Percentiles rank a stretch among this genome's conserved stretches.
phyloP scores from a whole-genome alignment of 169 alveolate genomes.

The Cardiosporidium cionae region DNA sequence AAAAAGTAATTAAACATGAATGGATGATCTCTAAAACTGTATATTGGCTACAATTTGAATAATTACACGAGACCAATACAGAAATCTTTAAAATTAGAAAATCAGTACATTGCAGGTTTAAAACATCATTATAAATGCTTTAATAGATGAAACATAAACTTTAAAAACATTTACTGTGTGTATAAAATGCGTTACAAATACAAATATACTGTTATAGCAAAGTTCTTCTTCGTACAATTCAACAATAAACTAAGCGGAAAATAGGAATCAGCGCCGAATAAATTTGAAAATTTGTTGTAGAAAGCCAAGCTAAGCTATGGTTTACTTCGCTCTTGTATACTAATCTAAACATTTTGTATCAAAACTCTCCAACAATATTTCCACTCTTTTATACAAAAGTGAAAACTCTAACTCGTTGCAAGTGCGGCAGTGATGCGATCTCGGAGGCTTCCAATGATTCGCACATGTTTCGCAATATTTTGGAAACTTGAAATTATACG shows the following conservation, averaged over 20 bases:
- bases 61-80: not conserved
- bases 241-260: not conserved
- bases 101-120: not conserved
- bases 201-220: too few relatives aligned
- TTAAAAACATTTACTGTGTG: not conserved
- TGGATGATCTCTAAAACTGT: too few relatives aligned
- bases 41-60: too few relatives aligned
- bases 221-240: not conserved
- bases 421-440: constrained; percentile 76
- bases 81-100: too few relatives aligned
- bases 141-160: not conserved
- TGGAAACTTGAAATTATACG: too few relatives aligned
- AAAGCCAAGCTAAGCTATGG: not conserved
- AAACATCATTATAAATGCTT: not conserved
- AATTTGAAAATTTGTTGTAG: not conserved
- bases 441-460: constrained; percentile 67
- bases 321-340: too few relatives aligned
- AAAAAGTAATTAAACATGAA: too few relatives aligned
- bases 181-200: too few relatives aligned
- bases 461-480: constrained; percentile 10
- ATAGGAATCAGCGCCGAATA: not conserved
- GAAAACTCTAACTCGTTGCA: constrained; percentile 61
- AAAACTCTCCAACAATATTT: too few relatives aligned
- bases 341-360: too few relatives aligned
- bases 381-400: too few relatives aligned